Conservation (phyloP, 2,329 filamentous ascomycete species). For the Clarireedia sp. region DNA sequence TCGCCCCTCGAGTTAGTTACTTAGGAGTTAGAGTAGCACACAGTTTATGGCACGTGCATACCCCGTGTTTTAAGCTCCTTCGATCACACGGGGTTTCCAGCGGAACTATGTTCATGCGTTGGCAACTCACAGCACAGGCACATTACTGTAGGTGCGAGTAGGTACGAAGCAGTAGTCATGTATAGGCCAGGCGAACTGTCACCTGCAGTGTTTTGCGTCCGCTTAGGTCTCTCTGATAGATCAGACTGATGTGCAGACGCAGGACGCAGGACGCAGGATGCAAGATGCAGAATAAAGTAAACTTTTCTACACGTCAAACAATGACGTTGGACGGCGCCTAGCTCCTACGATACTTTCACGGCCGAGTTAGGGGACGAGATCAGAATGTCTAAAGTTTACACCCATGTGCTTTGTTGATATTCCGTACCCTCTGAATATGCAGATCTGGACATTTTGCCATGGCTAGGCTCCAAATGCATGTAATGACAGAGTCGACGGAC, state of each 20-base stretch:
- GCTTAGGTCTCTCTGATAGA: constrained; percentile 1
- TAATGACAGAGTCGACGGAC: too few relatives aligned
- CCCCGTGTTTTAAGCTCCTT: constrained; percentile 5
- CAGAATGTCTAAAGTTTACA: background rate
- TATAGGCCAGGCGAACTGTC: background rate
- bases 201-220: background rate
- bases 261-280: background rate
- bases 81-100: background rate
- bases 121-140: background rate
- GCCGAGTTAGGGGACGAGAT: background rate
- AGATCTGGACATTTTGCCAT: background rate
- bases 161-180: too few relatives aligned
- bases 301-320: background rate
- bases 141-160: background rate
- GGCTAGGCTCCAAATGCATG: background rate
- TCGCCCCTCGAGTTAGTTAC: background rate
- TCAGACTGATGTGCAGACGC: constrained; percentile 1
- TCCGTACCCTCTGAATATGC: background rate
- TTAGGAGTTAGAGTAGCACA: background rate
- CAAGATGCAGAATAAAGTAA: background rate
- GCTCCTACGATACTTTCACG: background rate
- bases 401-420: background rate
- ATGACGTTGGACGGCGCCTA: background rate
- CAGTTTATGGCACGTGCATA: constrained; percentile 3
- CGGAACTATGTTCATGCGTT: constrained; percentile 8